Evolutionary conservation across 305 asterid species (phyloP), one percentile per base, ranked within the genome.

Genomic region (Fraxinus sp.): DNA sequence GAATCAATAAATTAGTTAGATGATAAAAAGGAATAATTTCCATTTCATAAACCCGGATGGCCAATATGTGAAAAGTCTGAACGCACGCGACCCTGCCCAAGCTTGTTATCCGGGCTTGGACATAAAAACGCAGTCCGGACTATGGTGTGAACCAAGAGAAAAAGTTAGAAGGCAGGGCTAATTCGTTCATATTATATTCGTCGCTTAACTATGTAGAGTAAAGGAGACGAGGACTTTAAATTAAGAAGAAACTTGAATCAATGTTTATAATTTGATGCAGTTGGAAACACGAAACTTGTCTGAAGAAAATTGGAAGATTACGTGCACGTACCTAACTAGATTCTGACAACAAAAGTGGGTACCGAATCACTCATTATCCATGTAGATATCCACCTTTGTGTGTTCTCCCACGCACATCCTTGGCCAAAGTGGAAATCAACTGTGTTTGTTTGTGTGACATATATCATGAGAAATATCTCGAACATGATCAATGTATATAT

Each of bases 311-410:
- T 24, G 11, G 33, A 22, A 62, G 72, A 62, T 62, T 20, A 62
- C 72, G 72, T 24, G 72, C 33, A 22, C 33, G 16, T 2, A 22
- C 26, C 71, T 20, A 22, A 24, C 71, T 62, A 9, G 32, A 62
- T 22, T 62, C 71, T 22, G 32, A 62, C 33, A 62, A 20, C 33
- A 62, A 52, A 32, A 37, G 75, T 46, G 83, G 75, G 55, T 80
- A 16, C 39, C 18, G 3, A 85, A 83, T 84, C 86, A 80, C 57
- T 37, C 78, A 46, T 82, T 76, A 83, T 77, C 76, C 84, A 66
- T 26, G 55, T 32, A 33, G 79, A 64, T 78, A 62, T 87, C 89
- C 92, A 84, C 85, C 59, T 62, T 7, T 22, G 32, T 8, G 71
- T 7, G 32, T 22, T 62, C 32, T 10, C 66, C 10, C 16, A 22